Base-by-base conservation (phyloP, 345 rosid genomes). In the Lepidium sativum region DNA sequence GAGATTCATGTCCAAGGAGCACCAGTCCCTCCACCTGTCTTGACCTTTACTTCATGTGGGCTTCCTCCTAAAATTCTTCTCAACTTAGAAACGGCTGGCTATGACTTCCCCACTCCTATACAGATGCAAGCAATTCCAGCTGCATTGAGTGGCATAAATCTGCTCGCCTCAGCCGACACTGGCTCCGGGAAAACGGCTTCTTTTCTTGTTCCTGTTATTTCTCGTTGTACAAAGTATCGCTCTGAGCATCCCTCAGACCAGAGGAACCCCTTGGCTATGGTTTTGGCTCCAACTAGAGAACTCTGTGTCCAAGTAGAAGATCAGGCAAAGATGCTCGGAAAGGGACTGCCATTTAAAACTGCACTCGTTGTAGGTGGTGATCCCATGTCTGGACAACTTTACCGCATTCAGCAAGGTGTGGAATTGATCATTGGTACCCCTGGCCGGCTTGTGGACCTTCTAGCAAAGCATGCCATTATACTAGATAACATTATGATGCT, bases 291-390 rank as follows among this genome's bases (percentile, higher is more conserved):
- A 53, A 89, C 94, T 17, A 85, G 98, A 75, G 97, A 92, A 78
- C 91, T 92, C 13, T 84, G 86, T 40, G 80, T 86, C 63, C 98
- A 92, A 77, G 84, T 89, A 33, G 98, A 92, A 81, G 88, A 85
- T 43, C 89, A 86, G 68, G 98, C 98, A 23, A 92, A 92, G 84
- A 54, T 82, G 67, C 83, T 92, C 25, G 97, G 94, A n/a, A 87
- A 82, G 77, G 97, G 96, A 55, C 76, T 92, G 75, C 96, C 88
- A 25, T 89, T 92, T 69, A 89, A 86, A 76, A 87, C 96, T 48
- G 98, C 98, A 3, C 97, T 89, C 34, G 89, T 89, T 41, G 96
- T 89, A 53, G 97, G 97, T 44, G 97, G 96, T 9, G 91, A 87
- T 67, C 80, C 96, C 55, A 81, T 92, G 81, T 80, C 91, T 50